These are phyloP conservation scores for Termitomyces sp. DNA, from an alignment of 768 basidiomycete species.

Conservation along the genomic window DNA sequence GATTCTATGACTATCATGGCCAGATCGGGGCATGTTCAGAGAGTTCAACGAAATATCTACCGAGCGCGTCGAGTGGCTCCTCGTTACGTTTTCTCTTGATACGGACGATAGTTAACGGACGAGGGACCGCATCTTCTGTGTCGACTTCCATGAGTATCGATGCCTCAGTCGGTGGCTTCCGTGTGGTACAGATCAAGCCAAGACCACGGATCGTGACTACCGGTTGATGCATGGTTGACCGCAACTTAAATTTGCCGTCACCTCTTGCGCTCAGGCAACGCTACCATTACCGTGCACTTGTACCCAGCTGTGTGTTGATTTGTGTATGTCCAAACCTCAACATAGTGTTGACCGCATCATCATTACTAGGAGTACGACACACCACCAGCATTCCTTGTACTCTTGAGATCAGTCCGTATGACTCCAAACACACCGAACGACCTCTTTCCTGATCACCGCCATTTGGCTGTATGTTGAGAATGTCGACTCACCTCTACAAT, in stretches of 20 bases:
- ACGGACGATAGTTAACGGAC: constrained; percentile 65
- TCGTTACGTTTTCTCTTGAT: constrained; percentile 82
- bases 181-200: background rate
- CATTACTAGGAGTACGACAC: background rate
- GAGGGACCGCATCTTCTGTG: constrained; percentile 19
- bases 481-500: background rate
- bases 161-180: background rate
- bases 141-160: constrained; percentile 23
- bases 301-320: no score
- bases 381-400: background rate
- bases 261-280: background rate
- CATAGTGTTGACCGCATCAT: background rate
- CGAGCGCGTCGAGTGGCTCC: constrained; percentile 77
- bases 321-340: background rate
- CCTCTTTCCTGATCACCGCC: background rate
- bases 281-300: background rate
- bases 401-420: background rate
- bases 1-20: constrained; percentile 43
- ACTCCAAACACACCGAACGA: constrained; percentile 1
- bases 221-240: background rate
- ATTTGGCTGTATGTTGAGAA: background rate
- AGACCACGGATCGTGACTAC: background rate
- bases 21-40: constrained; percentile 9
- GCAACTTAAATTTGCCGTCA: background rate
- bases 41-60: constrained; percentile 32